These are phyloP conservation scores for Trametes coccinea DNA, from an alignment of 768 basidiomycete genomes.

Conservation along the genomic window DNA sequence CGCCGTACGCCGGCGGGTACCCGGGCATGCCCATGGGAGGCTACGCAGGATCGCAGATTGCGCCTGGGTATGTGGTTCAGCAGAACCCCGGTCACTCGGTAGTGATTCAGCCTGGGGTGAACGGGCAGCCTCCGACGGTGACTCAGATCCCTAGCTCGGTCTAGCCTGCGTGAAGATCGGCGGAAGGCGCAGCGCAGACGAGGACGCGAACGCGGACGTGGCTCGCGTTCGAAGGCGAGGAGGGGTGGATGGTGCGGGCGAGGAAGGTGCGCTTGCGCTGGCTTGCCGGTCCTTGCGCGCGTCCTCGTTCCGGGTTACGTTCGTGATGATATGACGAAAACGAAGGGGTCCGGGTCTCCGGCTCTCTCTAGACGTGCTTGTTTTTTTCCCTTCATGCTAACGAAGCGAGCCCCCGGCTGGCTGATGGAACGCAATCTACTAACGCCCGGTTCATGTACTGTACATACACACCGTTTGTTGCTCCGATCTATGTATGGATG, in stretches of 20 bases:
- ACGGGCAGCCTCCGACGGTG: conserved; percentile 60
- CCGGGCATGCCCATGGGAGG: conserved; percentile 25
- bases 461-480: conserved; percentile 1
- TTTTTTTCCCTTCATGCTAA: neutral
- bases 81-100: conserved; percentile 62
- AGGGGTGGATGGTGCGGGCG: neutral
- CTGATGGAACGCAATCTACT: neutral
- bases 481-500: conserved; percentile 9
- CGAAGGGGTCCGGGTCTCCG: neutral
- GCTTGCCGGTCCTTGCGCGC: neutral
- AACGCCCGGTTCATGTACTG: neutral
- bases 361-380: neutral
- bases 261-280: neutral
- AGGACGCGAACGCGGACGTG: no score
- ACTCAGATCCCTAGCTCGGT: conserved; percentile 54
- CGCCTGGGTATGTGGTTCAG: conserved; percentile 46
- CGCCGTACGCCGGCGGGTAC: conserved; percentile 21
- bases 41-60: conserved; percentile 22
- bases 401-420: neutral
- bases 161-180: conserved; percentile 17
- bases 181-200: no score
- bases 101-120: conserved; percentile 65
- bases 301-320: neutral
- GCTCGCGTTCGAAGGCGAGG: neutral
- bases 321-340: neutral